phyloP scores from a whole-genome alignment of 164 flowering plant species.

The Vitis riparia region DNA sequence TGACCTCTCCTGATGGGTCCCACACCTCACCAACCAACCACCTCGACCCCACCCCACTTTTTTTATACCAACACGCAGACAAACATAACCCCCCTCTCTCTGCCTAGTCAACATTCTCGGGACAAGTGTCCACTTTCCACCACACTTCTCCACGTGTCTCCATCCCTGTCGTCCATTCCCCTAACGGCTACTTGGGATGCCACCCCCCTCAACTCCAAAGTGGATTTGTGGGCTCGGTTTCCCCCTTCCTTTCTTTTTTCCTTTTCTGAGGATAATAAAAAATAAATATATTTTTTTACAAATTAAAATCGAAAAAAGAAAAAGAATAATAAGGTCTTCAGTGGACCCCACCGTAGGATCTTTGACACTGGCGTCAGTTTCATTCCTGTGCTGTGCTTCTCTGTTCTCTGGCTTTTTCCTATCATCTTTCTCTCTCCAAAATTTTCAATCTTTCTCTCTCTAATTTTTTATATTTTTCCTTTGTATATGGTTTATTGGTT shows the following conservation, averaged over 20 bases:
- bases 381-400: conserved; percentile 7
- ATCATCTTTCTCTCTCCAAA: background rate
- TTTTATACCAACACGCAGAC: conserved; percentile 1
- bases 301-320: background rate
- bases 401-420: conserved; percentile 4
- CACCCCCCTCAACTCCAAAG: conserved; percentile 1
- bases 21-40: background rate
- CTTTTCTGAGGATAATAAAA: no score
- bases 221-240: conserved; percentile 11
- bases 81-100: background rate
- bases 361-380: conserved; percentile 19
- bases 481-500: background rate
- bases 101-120: conserved; percentile 16
- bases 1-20: conserved; percentile 7
- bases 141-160: background rate
- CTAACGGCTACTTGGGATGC: conserved; percentile 4
- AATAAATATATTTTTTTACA: background rate
- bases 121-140: conserved; percentile 8
- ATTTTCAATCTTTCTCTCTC: background rate
- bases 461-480: background rate
- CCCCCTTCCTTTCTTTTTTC: no score
- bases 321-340: conserved; percentile 4
- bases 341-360: conserved; percentile 15
- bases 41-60: background rate
- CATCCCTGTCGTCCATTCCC: background rate